phyloP scores from a whole-genome alignment of 192 early-diverging fungal genomes.

The Backusella tuberculispora region DNA sequence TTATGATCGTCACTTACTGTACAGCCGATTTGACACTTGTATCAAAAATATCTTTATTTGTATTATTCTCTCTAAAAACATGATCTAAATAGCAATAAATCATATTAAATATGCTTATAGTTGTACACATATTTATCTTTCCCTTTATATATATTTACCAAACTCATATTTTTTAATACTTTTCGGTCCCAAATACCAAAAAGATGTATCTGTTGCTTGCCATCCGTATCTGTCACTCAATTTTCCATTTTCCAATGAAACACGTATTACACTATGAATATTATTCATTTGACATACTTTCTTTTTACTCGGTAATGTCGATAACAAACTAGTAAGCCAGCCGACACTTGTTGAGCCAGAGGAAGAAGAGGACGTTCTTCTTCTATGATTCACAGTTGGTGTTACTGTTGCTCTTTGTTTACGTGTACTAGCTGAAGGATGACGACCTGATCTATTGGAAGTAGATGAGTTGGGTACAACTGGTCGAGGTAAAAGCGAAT shows the following conservation, averaged over 20 bases:
- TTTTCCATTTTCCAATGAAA: conserved; percentile 13
- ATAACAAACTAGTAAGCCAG: conserved; percentile 1
- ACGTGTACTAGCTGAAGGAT: not conserved
- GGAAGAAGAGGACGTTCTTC: not conserved
- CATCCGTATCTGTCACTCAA: not conserved
- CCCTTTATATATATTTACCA: conserved; percentile 1
- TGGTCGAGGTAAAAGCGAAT: conserved; percentile 1
- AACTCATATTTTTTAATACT: conserved; percentile 12
- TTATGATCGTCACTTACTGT: conserved; percentile 4
- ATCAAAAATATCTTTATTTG: conserved; percentile 11
- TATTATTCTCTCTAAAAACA: conserved; percentile 9
- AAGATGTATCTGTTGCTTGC: not conserved
- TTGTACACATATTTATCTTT: not conserved
- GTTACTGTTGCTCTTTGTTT: conserved; percentile 5
- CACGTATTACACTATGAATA: conserved; percentile 1
- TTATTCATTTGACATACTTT: not conserved
- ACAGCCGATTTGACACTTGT: not conserved
- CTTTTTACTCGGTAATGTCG: not conserved
- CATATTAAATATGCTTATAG: not conserved
- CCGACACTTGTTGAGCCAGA: not conserved
- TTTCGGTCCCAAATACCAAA: conserved; percentile 10
- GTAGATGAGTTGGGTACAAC: not conserved
- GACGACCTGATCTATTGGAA: not conserved
- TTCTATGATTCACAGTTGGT: not conserved
- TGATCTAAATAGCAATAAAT: not conserved